Evolutionary conservation across 441 rosid genomes (phyloP).

Genomic region (Viola pubescens): DNA sequence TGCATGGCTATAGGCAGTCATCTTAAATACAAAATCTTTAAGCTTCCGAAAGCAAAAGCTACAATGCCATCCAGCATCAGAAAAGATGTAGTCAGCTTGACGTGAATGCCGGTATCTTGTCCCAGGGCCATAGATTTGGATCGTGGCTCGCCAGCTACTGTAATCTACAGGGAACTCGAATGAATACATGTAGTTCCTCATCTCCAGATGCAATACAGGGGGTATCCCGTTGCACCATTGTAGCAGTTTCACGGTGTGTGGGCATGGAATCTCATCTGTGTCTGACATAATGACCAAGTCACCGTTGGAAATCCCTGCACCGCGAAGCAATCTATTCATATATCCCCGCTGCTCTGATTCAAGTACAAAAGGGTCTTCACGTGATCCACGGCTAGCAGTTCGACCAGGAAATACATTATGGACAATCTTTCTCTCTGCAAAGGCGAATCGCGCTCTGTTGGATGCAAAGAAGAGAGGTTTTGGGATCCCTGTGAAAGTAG

Average conservation of each 20-base stretch:
- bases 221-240: constrained; percentile 90
- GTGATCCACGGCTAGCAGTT: constrained; percentile 23
- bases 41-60: constrained; percentile 71
- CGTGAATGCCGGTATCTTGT: constrained; percentile 69
- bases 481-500: constrained; percentile 79
- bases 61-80: constrained; percentile 95
- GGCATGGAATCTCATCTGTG: constrained; percentile 82
- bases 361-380: constrained; percentile 51
- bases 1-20: constrained; percentile 88
- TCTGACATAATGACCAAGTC: constrained; percentile 77
- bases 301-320: constrained; percentile 52
- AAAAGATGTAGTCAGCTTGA: constrained; percentile 47
- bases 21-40: constrained; percentile 58
- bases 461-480: constrained; percentile 61
- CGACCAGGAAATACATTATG: constrained; percentile 57
- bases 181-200: constrained; percentile 78
- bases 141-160: constrained; percentile 73
- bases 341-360: constrained; percentile 56
- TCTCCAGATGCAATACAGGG: constrained; percentile 56
- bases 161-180: constrained; percentile 87
- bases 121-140: constrained; percentile 37
- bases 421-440: constrained; percentile 53
- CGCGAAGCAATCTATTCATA: constrained; percentile 52
- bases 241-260: constrained; percentile 58
- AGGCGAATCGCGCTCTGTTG: constrained; percentile 45